phyloP scores from a whole-genome alignment of 768 basidiomycete species.

The Amanita rubescens region DNA sequence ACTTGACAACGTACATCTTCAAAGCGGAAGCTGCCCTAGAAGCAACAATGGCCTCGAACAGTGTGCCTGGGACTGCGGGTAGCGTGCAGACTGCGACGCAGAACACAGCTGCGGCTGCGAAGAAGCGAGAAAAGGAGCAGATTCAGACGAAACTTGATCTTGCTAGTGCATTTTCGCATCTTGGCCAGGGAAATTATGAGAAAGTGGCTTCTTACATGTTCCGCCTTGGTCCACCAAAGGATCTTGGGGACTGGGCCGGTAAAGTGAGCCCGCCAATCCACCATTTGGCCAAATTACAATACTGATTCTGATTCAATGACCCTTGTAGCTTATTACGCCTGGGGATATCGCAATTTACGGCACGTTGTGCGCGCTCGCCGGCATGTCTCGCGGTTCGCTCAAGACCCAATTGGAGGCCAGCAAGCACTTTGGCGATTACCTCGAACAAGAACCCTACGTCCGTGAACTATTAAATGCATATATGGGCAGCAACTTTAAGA shows the following conservation, averaged over 20 bases:
- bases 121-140: conserved; percentile 54
- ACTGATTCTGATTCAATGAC: neutral
- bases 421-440: conserved; percentile 60
- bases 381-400: conserved; percentile 61
- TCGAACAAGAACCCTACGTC: conserved; percentile 83
- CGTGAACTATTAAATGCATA: conserved; percentile 84
- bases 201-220: conserved; percentile 74
- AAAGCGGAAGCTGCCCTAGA: conserved; percentile 94
- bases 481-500: conserved; percentile 81
- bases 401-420: conserved; percentile 63
- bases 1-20: conserved; percentile 87
- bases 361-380: conserved; percentile 77
- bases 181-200: conserved; percentile 68
- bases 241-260: conserved; percentile 73
- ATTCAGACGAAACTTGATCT: conserved; percentile 77
- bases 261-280: conserved; percentile 53
- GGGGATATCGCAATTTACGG: conserved; percentile 86
- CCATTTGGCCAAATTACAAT: too few species aligned
- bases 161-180: conserved; percentile 67
- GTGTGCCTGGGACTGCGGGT: conserved; percentile 13
- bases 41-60: conserved; percentile 31
- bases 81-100: conserved; percentile 11
- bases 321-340: conserved; percentile 58
- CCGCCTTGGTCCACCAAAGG: conserved; percentile 54
- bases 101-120: conserved; percentile 18